Evolutionary conservation across 345 rosid genomes (phyloP), one percentile per base, ranked within the genome.

Genomic region (Citrus glauca): DNA sequence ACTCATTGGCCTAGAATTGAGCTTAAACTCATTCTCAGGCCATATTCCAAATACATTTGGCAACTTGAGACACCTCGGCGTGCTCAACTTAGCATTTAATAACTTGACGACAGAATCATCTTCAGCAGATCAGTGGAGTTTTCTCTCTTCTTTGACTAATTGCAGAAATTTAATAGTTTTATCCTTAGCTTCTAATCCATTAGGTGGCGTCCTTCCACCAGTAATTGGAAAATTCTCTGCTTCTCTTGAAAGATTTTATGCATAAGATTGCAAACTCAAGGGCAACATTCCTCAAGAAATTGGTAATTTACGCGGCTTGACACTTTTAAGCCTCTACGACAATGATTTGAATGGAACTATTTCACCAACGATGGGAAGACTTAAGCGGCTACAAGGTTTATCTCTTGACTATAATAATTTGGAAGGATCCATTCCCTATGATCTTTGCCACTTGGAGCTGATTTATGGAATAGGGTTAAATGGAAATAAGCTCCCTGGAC

Each of bases 251-350:
- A 0, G 3, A 45, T 2, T 45, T 1, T 3, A 3, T 45, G 50
- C 50, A 11, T 11, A 0, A 1, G 0, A 3, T 0, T 45, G 17
- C 17, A 11, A 45, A 45, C 50, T 45, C 5, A 0, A 0, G 50
- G 50, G 16, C 50, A 45, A 0, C 50, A 45, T 45, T 45, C 50
- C 50, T 11, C 0, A 11, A 45, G 48, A 45, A 11, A 45, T 45
- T 45, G 16, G 50, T 11, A 45, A 45, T 0, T 45, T 45, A 0
- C 4, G 16, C 3, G 50, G 50, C 50, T 0, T 45, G 16, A 11
- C 0, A 0, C 0, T 0, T 0, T 45, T 45, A 10, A 0, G 0
- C 0, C 48, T 42, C 48, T 0, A 0, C 14, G 0, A 0, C 48
- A 42, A 42, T 2, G 14, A 42, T 14, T 9, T 42, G 48, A 42